Evolutionary conservation across 2,329 filamentous ascomycete genomes (phyloP), one percentile per base, ranked within the genome.

Genomic region (Phialocephala sp.): DNA sequence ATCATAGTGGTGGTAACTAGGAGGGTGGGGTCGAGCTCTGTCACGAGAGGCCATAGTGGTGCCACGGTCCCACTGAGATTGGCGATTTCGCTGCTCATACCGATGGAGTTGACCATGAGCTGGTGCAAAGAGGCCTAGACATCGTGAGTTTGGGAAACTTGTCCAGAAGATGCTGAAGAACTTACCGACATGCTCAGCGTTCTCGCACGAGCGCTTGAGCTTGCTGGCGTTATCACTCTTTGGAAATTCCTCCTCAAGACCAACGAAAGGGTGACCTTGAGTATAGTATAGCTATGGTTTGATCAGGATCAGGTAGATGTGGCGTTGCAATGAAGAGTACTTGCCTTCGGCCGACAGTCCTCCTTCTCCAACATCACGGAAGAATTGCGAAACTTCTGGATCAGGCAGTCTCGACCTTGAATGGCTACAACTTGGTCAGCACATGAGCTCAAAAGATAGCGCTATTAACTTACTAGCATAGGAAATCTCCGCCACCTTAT

Each of bases 311-410:
- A 11, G 22, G 20, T 15, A 15, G 27, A 32, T 35, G 6, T 11
- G 36, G 12, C 43, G 78, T 4, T 22, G 8, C 12, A n/a, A 35
- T 15, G 24, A n/a, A 18, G 3, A 76, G 0, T 84, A 85, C 20
- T 58, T 77, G 93, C 91, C 84, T 96, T 96, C 0, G 95, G 95
- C 0, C 93, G 89, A 73, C 93, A 97, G 60, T 90, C 88, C 0
- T 87, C 83, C 12, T 89, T 86, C 79, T 98, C 94, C 0, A 94
- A 83, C 93, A 98, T 97, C 36, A 99, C 93, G 0, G 93, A 94
- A 45, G 93, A 97, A 80, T 99, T 99, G 41, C 95, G 89, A 75
- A 99, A 99, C 76, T 98, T 97, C 77, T 96, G 91, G 8, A 97
- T 87, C 0, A 98, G 84, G 69, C 92, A 94, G 75, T 97, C 93